Evolutionary conservation across 805 yeast species (phyloP), one percentile per base, ranked within the genome.

Genomic region (Maudiozyma serrabonitensis): DNA sequence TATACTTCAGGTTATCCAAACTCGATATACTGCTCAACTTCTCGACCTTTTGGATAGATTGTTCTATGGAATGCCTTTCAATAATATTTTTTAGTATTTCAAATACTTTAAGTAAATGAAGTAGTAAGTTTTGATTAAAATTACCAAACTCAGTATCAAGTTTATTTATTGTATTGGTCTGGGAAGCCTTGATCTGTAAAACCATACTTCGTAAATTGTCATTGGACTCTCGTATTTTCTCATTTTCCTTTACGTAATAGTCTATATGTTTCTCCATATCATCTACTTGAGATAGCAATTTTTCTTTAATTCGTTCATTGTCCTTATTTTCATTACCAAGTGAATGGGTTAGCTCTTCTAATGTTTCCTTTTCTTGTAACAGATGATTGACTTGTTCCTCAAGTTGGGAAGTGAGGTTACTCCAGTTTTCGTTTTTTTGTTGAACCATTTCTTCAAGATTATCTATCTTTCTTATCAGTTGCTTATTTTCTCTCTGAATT

Each of bases 1-100:
- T 56, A 31, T 54, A 50, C 25, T 61, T 66, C 32, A 62, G 45
- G 32, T 64, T 64, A 31, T 57, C 48, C 2, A 60, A 40, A 18
- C 53, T 51, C 34, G 47, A 57, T 34, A 50, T 50, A 15, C 44
- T 47, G 38, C 72, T 68, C 7, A 70, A 63, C 45, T 75, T 55
- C 7, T 71, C 69, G 28, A 82, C 64, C 55, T 81, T 77, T 21
- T 69, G 68, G 21, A 73, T 70, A 7, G 87, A 84, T 48, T 80
- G 85, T n/a, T 69, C 67, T 16, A 81, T 71, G 0, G 87, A 81
- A 3, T 70, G 57, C 47, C 75, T 76, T 51, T 83, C 87, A 3
- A 83, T 70, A 2, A 82, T 72, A 53, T 75, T 74, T 39, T 75
- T 73, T 50, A 81, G 74, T 1, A 77, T 70, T 18, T 68, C 66